Percentiles rank a stretch among this genome's conserved stretches.
Conservation (phyloP, 371 early-diverging fungal genomes). For the Apophysomyces variabilis region DNA sequence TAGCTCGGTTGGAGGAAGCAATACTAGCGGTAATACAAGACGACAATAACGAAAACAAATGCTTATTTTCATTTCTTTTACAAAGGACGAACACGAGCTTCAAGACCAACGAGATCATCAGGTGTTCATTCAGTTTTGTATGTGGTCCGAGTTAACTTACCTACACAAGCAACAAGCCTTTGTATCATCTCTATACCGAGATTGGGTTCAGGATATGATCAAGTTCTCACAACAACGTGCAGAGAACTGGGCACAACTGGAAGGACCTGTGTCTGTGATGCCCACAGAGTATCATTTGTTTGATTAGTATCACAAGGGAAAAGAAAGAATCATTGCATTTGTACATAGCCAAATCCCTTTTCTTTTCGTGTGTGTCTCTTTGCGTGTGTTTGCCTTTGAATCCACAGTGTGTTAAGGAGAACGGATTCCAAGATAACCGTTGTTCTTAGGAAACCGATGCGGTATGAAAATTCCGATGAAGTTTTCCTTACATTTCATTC, state of each 20-base stretch:
- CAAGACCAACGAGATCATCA: conserved; percentile 52
- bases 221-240: conserved; percentile 56
- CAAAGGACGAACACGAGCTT: conserved; percentile 93
- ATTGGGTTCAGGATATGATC: conserved; percentile 62
- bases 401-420: not conserved
- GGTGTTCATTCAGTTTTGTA: conserved; percentile 44
- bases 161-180: conserved; percentile 58
- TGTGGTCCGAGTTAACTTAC: conserved; percentile 50
- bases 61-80: conserved; percentile 86
- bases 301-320: conserved; percentile 23
- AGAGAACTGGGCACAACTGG: conserved; percentile 68
- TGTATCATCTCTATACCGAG: conserved; percentile 67
- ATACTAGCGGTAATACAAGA: conserved; percentile 16
- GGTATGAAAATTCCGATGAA: not conserved
- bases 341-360: conserved; percentile 8
- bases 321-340: conserved; percentile 2
- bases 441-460: no score
- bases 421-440: conserved; percentile 4
- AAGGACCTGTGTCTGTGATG: conserved; percentile 48
- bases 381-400: no score
- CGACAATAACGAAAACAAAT: conserved; percentile 25
- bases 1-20: conserved; percentile 11
- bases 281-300: conserved; percentile 50
- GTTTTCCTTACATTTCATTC: not conserved
- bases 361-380: not conserved